phyloP scores from a whole-genome alignment of 2,329 filamentous ascomycete genomes.

The Ophiocordyceps polyrhachis-furcata region DNA sequence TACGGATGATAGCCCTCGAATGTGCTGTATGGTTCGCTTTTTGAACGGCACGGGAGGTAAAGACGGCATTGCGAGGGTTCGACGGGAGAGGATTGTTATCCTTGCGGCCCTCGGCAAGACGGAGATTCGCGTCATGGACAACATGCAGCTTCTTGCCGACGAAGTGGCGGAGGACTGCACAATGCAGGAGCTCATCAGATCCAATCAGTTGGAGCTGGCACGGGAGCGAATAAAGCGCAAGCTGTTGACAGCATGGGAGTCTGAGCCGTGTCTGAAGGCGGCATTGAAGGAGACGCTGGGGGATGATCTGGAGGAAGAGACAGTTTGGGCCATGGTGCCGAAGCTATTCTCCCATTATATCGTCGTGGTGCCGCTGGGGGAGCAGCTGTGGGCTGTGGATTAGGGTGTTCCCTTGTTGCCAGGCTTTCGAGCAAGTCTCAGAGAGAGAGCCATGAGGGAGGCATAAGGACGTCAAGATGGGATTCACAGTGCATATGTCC shows the following conservation, averaged over 20 bases:
- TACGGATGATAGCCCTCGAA: neutral
- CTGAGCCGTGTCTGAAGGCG: slow-evolving; percentile 1
- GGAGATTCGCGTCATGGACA: slow-evolving; percentile 3
- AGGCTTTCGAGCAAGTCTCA: too few species aligned
- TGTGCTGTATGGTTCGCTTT: slow-evolving; percentile 3
- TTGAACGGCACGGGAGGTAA: too few species aligned
- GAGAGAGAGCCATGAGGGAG: too few species aligned
- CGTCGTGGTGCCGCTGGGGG: slow-evolving; percentile 1
- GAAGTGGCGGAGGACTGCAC: slow-evolving; percentile 1
- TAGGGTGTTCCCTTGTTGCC: neutral
- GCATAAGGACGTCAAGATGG: too few species aligned
- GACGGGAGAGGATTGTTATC: slow-evolving; percentile 2
- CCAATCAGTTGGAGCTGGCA: neutral
- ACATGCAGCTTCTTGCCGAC: slow-evolving; percentile 1
- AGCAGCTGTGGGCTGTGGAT: slow-evolving; percentile 5
- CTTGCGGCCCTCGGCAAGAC: slow-evolving; percentile 1
- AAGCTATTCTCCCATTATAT: slow-evolving; percentile 5
- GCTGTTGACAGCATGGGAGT: slow-evolving; percentile 2
- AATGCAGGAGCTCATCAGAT: neutral
- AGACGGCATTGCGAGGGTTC: neutral
- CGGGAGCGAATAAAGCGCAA: slow-evolving; percentile 3
- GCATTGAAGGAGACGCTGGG: slow-evolving; percentile 4
- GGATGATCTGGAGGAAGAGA: slow-evolving; percentile 4
- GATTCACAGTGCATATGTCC: too few species aligned
- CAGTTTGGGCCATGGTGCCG: slow-evolving; percentile 5